Conservation (phyloP, 176 grass and related monocot genomes). For the Poa annua region DNA sequence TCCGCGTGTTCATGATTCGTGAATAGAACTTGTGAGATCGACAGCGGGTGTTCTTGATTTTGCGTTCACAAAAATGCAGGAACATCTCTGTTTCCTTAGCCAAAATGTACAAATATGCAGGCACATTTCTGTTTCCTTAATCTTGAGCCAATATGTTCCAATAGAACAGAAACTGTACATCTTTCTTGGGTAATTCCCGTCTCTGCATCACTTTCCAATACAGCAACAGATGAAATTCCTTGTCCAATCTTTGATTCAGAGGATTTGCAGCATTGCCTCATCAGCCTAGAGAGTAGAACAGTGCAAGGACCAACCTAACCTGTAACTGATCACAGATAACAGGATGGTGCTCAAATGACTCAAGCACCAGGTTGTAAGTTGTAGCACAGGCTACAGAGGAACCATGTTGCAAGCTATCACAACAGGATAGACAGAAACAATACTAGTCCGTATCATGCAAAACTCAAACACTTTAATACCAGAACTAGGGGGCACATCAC, state of each 20-base stretch:
- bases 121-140: neutral
- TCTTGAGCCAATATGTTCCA: neutral
- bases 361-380: slow-evolving; percentile 18
- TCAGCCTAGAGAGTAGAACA: no score
- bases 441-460: neutral
- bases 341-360: slow-evolving; percentile 50
- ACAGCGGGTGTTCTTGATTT: neutral
- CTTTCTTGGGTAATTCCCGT: neutral
- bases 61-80: no score
- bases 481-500: neutral
- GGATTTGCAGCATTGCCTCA: slow-evolving; percentile 48
- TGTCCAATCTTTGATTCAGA: slow-evolving; percentile 42
- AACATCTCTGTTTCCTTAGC: no score
- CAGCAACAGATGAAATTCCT: neutral
- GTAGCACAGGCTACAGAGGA: neutral
- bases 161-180: neutral
- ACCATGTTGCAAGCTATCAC: slow-evolving; percentile 12
- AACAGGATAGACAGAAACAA: neutral
- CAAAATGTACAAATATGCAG: neutral
- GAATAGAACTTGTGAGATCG: neutral
- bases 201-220: neutral
- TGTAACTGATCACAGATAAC: slow-evolving; percentile 52
- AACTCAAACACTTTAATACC: neutral
- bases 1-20: neutral
- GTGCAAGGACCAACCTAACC: no score